Percentiles rank a stretch among this genome's conserved stretches.
Conservation (phyloP, 345 rosid species). For the Brassica cretica region DNA sequence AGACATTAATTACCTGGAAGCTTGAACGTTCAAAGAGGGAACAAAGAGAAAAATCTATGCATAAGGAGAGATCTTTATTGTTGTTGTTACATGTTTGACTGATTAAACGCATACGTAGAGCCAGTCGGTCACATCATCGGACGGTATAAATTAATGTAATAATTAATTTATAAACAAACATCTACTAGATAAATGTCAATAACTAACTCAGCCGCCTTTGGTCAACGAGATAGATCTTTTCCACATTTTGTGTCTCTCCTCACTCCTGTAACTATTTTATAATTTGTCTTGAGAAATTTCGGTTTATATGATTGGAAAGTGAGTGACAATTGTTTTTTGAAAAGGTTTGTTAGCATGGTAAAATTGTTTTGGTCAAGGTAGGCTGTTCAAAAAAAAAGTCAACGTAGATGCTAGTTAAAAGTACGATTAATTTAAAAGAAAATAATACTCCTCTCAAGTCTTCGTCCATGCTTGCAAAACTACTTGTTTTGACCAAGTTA, state of each 20-base stretch:
- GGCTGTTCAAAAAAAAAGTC: background rate
- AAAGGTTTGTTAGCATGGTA: background rate
- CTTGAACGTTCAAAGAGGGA: background rate
- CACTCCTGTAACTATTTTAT: background rate
- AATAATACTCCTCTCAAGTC: background rate
- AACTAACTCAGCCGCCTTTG: conserved; percentile 31
- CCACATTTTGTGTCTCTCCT: background rate
- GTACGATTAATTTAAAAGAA: too few species aligned
- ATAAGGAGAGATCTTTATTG: conserved; percentile 1
- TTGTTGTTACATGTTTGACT: conserved; percentile 34
- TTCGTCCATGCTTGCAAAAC: background rate
- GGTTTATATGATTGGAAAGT: background rate
- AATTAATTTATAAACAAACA: too few species aligned
- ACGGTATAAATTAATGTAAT: background rate
- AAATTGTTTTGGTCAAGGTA: background rate
- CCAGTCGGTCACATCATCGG: conserved; percentile 8
- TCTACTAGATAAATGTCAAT: background rate
- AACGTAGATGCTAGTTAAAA: background rate
- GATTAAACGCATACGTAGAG: conserved; percentile 29
- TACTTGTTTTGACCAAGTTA: background rate
- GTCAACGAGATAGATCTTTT: background rate
- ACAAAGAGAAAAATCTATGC: conserved; percentile 1
- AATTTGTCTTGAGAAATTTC: background rate
- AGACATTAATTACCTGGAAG: background rate
- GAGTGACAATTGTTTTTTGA: background rate